Evolutionary conservation across 2,329 filamentous ascomycete species (phyloP).

Genomic region (Trichoderma pleuroti): DNA sequence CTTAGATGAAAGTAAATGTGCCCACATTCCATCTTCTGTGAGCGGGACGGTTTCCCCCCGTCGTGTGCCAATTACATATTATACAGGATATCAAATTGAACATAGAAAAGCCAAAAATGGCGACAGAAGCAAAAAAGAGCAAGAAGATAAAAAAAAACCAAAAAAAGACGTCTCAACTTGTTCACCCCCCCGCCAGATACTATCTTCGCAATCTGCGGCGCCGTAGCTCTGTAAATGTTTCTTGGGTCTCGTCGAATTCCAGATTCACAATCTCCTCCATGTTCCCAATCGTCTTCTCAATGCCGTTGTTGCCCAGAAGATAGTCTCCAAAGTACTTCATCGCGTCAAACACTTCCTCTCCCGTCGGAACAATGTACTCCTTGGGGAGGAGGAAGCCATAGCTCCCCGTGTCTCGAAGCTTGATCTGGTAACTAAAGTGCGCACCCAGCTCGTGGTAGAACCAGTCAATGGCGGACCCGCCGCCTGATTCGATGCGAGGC

Average conservation of each 20-base stretch:
- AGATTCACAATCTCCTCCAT: slow-evolving; percentile 23
- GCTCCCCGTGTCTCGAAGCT: slow-evolving; percentile 85
- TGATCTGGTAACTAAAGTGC: slow-evolving; percentile 87
- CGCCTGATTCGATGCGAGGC: slow-evolving; percentile 64
- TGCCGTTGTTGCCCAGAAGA: slow-evolving; percentile 66
- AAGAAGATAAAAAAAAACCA: fast-evolving
- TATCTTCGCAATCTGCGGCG: slow-evolving; percentile 29
- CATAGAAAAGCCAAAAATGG: not conserved
- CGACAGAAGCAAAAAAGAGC: not conserved
- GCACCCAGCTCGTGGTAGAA: slow-evolving; percentile 86
- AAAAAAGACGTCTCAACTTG: not conserved
- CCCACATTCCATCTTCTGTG: not conserved
- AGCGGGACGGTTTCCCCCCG: not conserved
- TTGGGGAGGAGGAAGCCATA: slow-evolving; percentile 90
- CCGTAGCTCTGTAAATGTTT: slow-evolving; percentile 29
- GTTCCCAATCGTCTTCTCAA: slow-evolving; percentile 43
- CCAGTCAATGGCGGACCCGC: slow-evolving; percentile 88
- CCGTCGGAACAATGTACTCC: slow-evolving; percentile 83
- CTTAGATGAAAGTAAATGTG: not conserved
- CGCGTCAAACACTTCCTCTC: slow-evolving; percentile 80
- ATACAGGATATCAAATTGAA: not conserved
- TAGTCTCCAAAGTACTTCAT: slow-evolving; percentile 82
- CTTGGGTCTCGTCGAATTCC: slow-evolving; percentile 16
- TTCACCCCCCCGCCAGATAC: not conserved
- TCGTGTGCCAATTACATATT: not conserved